Evolutionary conservation across 371 early-diverging fungal species (phyloP).

Genomic region (Mortierella sp.): DNA sequence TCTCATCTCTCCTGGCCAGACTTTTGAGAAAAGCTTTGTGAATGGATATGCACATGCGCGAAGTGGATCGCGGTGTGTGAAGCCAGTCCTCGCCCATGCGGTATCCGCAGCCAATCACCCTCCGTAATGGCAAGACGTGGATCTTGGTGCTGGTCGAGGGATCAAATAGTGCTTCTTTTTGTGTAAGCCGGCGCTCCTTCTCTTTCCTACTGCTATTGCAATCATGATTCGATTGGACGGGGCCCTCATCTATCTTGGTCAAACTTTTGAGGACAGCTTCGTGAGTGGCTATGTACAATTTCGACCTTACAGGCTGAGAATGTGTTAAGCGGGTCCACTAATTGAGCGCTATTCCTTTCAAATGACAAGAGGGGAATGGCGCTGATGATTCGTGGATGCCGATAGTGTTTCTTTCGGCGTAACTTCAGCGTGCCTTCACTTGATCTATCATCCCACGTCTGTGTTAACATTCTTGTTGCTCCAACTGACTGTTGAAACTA

Average conservation of each 20-base stretch:
- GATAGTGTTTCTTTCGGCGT: constrained; percentile 22
- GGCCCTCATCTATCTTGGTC: constrained; percentile 34
- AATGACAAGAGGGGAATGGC: constrained; percentile 16
- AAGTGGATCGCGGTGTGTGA: too few relatives aligned
- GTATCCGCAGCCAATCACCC: too few relatives aligned
- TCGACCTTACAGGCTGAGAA: background rate
- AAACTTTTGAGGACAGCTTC: constrained; percentile 23
- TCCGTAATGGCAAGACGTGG: too few relatives aligned
- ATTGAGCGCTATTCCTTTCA: constrained; percentile 13
- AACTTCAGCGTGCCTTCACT: constrained; percentile 18
- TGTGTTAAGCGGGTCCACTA: constrained; percentile 21
- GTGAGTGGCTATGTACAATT: constrained; percentile 20
- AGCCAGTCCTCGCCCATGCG: too few relatives aligned
- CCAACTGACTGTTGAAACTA: too few relatives aligned
- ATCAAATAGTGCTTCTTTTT: too few relatives aligned
- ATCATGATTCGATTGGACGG: constrained; percentile 32
- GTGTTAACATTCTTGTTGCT: too few relatives aligned
- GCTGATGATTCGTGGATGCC: constrained; percentile 1
- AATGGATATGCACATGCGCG: too few relatives aligned
- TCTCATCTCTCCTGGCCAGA: too few relatives aligned
- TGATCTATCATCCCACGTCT: constrained; percentile 6
- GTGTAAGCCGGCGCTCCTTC: too few relatives aligned
- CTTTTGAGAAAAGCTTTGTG: too few relatives aligned
- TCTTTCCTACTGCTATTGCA: constrained; percentile 15
- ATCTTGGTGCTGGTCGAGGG: too few relatives aligned